Evolutionary conservation across 345 rosid species (phyloP).

Genomic region (Nephelium lappaceum): DNA sequence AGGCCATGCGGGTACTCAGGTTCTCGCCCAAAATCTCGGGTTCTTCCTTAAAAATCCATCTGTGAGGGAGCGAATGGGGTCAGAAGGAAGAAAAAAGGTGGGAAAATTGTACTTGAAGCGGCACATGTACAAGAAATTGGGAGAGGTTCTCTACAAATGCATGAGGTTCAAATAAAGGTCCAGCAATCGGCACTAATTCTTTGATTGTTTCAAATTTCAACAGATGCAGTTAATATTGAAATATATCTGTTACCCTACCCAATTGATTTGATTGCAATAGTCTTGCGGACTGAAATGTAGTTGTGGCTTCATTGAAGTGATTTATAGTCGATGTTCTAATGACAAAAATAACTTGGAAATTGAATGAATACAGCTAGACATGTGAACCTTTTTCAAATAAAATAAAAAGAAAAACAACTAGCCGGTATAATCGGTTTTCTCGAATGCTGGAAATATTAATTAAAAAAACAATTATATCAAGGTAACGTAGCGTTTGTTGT

Average conservation of each 20-base stretch:
- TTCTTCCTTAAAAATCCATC: constrained; percentile 58
- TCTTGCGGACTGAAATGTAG: not conserved
- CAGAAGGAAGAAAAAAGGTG: constrained; percentile 66
- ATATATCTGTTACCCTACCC: too few species aligned
- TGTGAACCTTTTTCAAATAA: too few species aligned
- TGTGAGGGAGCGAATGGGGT: constrained; percentile 58
- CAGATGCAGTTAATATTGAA: constrained; percentile 9
- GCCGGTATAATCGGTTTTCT: too few species aligned
- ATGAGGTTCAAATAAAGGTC: constrained; percentile 59
- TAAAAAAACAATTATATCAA: too few species aligned
- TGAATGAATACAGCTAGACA: too few species aligned
- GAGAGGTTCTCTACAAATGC: constrained; percentile 73
- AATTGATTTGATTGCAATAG: not conserved
- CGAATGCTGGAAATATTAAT: too few species aligned
- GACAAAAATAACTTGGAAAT: too few species aligned
- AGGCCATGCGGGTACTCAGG: constrained; percentile 56
- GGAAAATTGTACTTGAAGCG: constrained; percentile 72
- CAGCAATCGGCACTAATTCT: constrained; percentile 27
- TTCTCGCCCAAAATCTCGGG: constrained; percentile 58
- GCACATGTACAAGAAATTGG: constrained; percentile 84
- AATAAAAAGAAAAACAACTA: too few species aligned
- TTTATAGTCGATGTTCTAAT: too few species aligned
- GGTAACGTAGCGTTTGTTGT: too few species aligned
- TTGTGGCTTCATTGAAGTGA: too few species aligned
- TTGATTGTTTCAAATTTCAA: constrained; percentile 36